These are phyloP conservation scores for Monilinia fructicola DNA, from an alignment of 2,329 filamentous ascomycete species.

Conservation along the genomic window DNA sequence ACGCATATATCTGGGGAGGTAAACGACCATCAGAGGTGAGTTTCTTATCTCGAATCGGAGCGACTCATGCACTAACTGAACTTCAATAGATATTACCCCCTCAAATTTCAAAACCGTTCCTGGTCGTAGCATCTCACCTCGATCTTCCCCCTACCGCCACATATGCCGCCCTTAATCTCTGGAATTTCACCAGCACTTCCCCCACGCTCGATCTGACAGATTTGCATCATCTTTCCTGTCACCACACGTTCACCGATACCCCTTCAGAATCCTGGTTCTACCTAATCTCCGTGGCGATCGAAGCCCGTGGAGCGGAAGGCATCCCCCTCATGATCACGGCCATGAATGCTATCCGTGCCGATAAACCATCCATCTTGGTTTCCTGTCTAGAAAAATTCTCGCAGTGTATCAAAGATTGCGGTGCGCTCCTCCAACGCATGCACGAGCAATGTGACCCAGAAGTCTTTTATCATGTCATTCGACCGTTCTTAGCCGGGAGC, in stretches of 20 bases:
- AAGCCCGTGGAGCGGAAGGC: slow-evolving; percentile 72
- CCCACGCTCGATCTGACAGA: slow-evolving; percentile 34
- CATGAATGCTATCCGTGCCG: slow-evolving; percentile 63
- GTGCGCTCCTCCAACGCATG: slow-evolving; percentile 72
- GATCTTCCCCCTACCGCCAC: slow-evolving; percentile 87
- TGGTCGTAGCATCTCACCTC: slow-evolving; percentile 68
- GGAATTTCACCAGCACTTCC: slow-evolving; percentile 76
- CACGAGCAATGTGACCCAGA: slow-evolving; percentile 84
- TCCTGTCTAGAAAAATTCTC: slow-evolving; percentile 64
- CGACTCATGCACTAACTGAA: neutral
- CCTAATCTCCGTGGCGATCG: slow-evolving; percentile 84
- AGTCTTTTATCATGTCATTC: slow-evolving; percentile 84
- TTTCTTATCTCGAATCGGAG: neutral
- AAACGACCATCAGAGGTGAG: slow-evolving; percentile 69
- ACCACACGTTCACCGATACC: slow-evolving; percentile 85
- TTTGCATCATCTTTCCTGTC: slow-evolving; percentile 66
- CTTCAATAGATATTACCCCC: slow-evolving; percentile 62
- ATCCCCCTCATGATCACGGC: slow-evolving; percentile 78
- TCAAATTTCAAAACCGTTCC: slow-evolving; percentile 73
- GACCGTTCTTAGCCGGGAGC: slow-evolving; percentile 85
- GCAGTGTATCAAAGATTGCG: slow-evolving; percentile 66
- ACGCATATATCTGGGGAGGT: slow-evolving; percentile 89
- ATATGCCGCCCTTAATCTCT: slow-evolving; percentile 81
- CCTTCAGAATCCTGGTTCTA: slow-evolving; percentile 95
- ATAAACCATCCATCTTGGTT: slow-evolving; percentile 61